Evolutionary conservation across 805 yeast genomes (phyloP).

Genomic region (Cyberlindnera veronae): DNA sequence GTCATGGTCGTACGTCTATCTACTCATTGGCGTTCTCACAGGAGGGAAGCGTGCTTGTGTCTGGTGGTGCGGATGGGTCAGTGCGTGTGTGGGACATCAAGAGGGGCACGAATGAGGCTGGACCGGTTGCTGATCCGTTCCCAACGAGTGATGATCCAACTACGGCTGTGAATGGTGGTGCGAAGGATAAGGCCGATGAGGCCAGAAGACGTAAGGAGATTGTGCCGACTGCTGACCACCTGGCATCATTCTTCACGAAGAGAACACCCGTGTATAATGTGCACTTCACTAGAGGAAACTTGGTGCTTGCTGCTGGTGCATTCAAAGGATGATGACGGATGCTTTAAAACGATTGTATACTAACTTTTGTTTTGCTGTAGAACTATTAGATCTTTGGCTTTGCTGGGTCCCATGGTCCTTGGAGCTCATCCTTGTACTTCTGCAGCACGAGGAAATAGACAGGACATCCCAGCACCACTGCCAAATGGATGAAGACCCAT

Average conservation of each 20-base stretch:
- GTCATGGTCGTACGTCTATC: constrained; percentile 86
- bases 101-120: constrained; percentile 75
- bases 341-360: not conserved
- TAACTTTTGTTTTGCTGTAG: not conserved
- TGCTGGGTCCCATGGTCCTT: constrained; percentile 94
- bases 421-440: constrained; percentile 77
- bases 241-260: constrained; percentile 92
- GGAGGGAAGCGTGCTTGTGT: constrained; percentile 86
- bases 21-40: constrained; percentile 80
- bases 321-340: constrained; percentile 34
- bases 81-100: constrained; percentile 96
- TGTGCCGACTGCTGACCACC: constrained; percentile 82
- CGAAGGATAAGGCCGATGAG: constrained; percentile 38
- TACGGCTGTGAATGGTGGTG: constrained; percentile 22
- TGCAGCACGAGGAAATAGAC: constrained; percentile 68
- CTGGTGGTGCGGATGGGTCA: constrained; percentile 89
- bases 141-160: constrained; percentile 26
- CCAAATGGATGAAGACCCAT: constrained; percentile 49
- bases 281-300: constrained; percentile 84
- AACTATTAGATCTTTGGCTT: constrained; percentile 51
- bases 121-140: constrained; percentile 73
- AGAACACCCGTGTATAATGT: constrained; percentile 92
- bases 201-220: constrained; percentile 61
- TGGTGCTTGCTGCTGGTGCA: constrained; percentile 92
- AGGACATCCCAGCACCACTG: constrained; percentile 59